A percentile compares a stretch with the other conserved stretches of the same genome.
These are phyloP conservation scores for Cyberlindnera sargentensis DNA, from an alignment of 805 yeast genomes.

Conservation along the genomic window DNA sequence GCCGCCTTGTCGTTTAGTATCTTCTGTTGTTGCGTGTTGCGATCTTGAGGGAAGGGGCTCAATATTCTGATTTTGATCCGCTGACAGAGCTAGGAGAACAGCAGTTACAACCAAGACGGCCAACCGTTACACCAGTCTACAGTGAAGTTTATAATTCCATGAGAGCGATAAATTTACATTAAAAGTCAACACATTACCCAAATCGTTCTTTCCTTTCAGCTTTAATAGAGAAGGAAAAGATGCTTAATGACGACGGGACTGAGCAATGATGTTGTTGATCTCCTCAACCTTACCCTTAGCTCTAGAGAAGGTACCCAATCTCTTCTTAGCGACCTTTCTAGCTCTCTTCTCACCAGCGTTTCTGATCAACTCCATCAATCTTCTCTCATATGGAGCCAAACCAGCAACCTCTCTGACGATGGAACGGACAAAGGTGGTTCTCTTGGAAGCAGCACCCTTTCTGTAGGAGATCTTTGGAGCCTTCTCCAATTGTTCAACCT, in stretches of 20 bases:
- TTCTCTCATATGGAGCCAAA: slow-evolving; percentile 99
- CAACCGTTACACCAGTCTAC: too few relatives aligned
- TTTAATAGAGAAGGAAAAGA: slow-evolving; percentile 1
- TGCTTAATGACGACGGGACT: slow-evolving; percentile 85
- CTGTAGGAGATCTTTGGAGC: slow-evolving; percentile 89
- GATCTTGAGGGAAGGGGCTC: too few relatives aligned
- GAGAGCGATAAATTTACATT: slow-evolving; percentile 19
- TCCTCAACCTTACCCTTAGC: slow-evolving; percentile 99
- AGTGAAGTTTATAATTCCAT: slow-evolving; percentile 1
- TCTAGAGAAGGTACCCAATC: slow-evolving; percentile 99
- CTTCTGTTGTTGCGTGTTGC: too few relatives aligned
- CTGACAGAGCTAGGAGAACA: too few relatives aligned
- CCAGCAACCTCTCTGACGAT: slow-evolving; percentile 97
- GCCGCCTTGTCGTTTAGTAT: too few relatives aligned
- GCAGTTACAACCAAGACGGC: too few relatives aligned
- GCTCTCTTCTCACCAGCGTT: slow-evolving; percentile 99
- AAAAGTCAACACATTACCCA: slow-evolving; percentile 13
- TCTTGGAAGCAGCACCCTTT: slow-evolving; percentile 95
- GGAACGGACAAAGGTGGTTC: slow-evolving; percentile 92
- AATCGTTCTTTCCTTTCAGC: not conserved
- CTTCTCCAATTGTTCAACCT: slow-evolving; percentile 77
- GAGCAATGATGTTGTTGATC: slow-evolving; percentile 93
- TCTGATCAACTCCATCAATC: slow-evolving; percentile 98
- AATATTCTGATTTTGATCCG: too few relatives aligned
- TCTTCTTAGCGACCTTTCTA: slow-evolving; percentile 99